phyloP scores from a whole-genome alignment of 2,329 filamentous ascomycete species.

The Alternaria longipes region DNA sequence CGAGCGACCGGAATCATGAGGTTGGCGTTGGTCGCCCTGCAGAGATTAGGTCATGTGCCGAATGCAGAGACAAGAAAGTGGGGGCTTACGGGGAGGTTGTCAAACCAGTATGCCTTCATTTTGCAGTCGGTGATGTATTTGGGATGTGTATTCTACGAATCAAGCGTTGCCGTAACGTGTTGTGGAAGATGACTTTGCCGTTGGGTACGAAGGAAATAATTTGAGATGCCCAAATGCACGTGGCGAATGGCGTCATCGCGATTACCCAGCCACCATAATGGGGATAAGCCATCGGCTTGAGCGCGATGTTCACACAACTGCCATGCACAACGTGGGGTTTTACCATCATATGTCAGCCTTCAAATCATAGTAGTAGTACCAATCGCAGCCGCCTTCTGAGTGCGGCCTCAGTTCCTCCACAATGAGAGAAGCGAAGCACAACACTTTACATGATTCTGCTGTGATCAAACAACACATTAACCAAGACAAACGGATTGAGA shows the following conservation, averaged over 20 bases:
- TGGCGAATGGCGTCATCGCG: slow-evolving; percentile 40
- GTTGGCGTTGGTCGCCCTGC: slow-evolving; percentile 90
- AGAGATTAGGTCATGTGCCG: slow-evolving; percentile 28
- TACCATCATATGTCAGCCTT: background rate
- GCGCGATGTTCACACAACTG: background rate
- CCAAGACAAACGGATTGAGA: background rate
- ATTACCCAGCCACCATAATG: slow-evolving; percentile 34
- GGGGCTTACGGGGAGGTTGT: slow-evolving; percentile 66
- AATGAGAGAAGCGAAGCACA: background rate
- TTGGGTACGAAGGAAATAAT: slow-evolving; percentile 14
- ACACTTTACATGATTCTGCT: background rate
- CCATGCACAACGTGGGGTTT: background rate
- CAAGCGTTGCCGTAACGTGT: background rate
- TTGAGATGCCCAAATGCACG: slow-evolving; percentile 28
- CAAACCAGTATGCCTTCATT: slow-evolving; percentile 78
- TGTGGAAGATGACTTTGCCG: slow-evolving; percentile 5
- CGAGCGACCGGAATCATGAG: slow-evolving; percentile 82
- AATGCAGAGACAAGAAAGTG: background rate
- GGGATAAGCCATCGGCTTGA: slow-evolving; percentile 6
- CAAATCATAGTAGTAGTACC: background rate
- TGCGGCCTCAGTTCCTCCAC: background rate
- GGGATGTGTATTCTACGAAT: background rate
- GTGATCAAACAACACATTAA: background rate
- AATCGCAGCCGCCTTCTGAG: background rate
- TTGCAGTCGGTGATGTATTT: slow-evolving; percentile 3